phyloP scores from a whole-genome alignment of 805 yeast genomes.

The Yamadazyma sp. region DNA sequence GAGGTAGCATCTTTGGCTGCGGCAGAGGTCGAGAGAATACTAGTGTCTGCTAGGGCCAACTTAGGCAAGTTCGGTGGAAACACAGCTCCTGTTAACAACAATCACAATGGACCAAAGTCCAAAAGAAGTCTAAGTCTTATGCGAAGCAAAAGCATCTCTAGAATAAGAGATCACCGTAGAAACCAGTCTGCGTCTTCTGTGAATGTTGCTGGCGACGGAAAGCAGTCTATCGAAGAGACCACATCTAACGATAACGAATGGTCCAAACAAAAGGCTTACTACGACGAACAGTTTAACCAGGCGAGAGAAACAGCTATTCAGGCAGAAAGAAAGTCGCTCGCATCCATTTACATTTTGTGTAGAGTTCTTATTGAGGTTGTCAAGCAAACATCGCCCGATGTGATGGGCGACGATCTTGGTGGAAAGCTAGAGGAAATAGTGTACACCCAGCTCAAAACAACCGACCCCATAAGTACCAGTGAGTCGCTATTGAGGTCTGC shows the following conservation, averaged over 20 bases:
- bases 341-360: constrained; percentile 84
- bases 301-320: constrained; percentile 71
- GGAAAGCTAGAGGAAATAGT: constrained; percentile 90
- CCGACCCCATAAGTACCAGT: constrained; percentile 72
- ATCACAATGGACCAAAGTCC: constrained; percentile 19
- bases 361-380: constrained; percentile 92
- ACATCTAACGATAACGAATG: constrained; percentile 15
- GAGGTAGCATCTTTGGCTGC: constrained; percentile 66
- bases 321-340: constrained; percentile 83
- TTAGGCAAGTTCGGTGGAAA: constrained; percentile 6
- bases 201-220: constrained; percentile 4
- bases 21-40: constrained; percentile 36
- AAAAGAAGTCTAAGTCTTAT: constrained; percentile 42
- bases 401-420: constrained; percentile 74
- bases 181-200: constrained; percentile 48
- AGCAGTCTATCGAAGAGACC: constrained; percentile 3
- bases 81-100: constrained; percentile 7
- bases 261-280: constrained; percentile 23
- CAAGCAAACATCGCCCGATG: constrained; percentile 75
- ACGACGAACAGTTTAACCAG: constrained; percentile 34
- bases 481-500: constrained; percentile 76
- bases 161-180: constrained; percentile 42
- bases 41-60: constrained; percentile 26
- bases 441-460: constrained; percentile 81
- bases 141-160: constrained; percentile 40